Evolutionary conservation across 148 eudicot species (phyloP).

Genomic region (Dysphania ambrosioides): DNA sequence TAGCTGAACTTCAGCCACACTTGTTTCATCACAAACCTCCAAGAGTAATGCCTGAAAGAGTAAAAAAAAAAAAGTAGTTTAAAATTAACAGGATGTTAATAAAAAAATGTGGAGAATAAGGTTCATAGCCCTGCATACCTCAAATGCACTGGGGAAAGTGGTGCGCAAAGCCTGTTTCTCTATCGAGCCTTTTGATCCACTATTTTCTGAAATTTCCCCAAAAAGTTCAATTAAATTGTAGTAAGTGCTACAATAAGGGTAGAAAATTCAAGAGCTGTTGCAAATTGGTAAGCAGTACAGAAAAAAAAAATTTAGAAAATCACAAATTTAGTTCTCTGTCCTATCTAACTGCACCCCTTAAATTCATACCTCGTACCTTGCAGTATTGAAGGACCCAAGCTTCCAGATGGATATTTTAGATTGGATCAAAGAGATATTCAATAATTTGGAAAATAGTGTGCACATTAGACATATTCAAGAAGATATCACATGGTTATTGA

Average conservation of each 20-base stretch:
- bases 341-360: not conserved
- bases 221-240: conserved; percentile 18
- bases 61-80: not conserved
- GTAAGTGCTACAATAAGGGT: not conserved
- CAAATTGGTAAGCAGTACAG: not conserved
- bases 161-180: conserved; percentile 43
- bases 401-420: not conserved
- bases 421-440: not conserved
- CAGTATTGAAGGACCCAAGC: no score
- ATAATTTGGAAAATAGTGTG: not conserved
- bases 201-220: conserved; percentile 37
- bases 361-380: not conserved
- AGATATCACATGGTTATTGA: not conserved
- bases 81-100: not conserved
- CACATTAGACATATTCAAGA: not conserved
- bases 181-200: conserved; percentile 31
- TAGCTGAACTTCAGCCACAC: conserved; percentile 77
- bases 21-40: conserved; percentile 82
- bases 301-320: not conserved
- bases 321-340: not conserved
- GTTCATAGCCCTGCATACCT: conserved; percentile 38
- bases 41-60: conserved; percentile 54
- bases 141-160: conserved; percentile 65
- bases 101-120: not conserved
- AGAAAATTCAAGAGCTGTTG: not conserved